Base-by-base conservation (phyloP, 352 stramenopile genomes). In the Globisporangium okanoganense region DNA sequence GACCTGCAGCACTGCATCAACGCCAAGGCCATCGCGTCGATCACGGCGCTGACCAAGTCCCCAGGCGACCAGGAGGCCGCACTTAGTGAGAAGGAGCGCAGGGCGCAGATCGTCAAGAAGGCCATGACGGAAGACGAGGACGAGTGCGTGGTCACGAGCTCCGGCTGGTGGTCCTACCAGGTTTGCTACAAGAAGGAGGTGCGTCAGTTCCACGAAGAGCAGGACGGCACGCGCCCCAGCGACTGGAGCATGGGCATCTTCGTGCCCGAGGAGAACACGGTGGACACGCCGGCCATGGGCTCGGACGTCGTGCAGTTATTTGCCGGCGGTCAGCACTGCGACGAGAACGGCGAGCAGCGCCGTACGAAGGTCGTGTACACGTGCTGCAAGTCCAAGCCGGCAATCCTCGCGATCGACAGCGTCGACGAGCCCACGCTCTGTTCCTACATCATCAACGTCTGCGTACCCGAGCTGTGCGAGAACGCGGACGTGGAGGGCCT, bases 161-260 rank as follows among this genome's bases (percentile, higher is more conserved):
- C 73, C 20, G 84, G 81, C 6, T 95, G 86, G 86, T 95, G 86
- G 86, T 85, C 82, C n/a, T 95, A 95, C 62, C 68, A 93, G 58
- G 60, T 93, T 2, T 95, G 84, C 72, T 93, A 93, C 72, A 66
- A 75, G 56, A 76, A 83, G 49, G 86, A 95, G 55, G 82, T 95
- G 35, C 84, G 82, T 2, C 86, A 95, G 63, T 95, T 73, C 59
- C 86, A 95, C 67, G 66, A 93, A 69, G 86, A 95, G 53, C 36
- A 68, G 0, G 86, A 93, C 51, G 83, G 84, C 24, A 82, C 72
- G 14, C 81, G 82, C 18, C 64, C 82, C 22, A 90, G 70, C 49
- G 83, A 95, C 58, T 95, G 86, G 86, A 95, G 86, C 60, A 91
- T 95, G 80, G 86, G 86, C 5, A 66, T 80, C 2, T 93, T 76